Evolutionary conservation across 805 yeast species (phyloP).

Genomic region (Isabelozyma rhagii): DNA sequence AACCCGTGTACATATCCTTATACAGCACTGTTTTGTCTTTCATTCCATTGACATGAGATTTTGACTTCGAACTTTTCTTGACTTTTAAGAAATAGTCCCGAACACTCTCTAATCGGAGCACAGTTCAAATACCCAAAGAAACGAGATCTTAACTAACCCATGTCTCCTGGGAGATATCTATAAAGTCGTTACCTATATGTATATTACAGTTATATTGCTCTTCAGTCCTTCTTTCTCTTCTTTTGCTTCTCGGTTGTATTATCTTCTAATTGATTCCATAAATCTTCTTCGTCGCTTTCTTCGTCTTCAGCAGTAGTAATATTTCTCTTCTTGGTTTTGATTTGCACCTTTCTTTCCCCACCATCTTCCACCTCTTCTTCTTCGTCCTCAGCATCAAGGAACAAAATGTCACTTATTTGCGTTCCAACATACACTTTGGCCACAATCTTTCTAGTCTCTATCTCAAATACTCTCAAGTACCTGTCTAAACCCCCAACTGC

Average conservation of each 20-base stretch:
- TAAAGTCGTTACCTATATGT: background rate
- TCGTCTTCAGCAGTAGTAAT: constrained; percentile 15
- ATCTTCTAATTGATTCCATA: constrained; percentile 37
- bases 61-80: too few species aligned
- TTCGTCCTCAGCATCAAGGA: constrained; percentile 48
- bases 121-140: too few species aligned
- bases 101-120: too few species aligned
- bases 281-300: constrained; percentile 33
- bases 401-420: constrained; percentile 53
- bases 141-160: too few species aligned
- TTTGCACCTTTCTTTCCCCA: constrained; percentile 6
- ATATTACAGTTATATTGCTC: background rate
- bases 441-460: constrained; percentile 52
- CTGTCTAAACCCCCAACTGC: constrained; percentile 86
- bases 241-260: constrained; percentile 12
- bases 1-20: too few species aligned
- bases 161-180: too few species aligned
- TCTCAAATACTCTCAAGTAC: constrained; percentile 74
- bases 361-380: constrained; percentile 24
- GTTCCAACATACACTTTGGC: constrained; percentile 78
- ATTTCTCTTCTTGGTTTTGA: constrained; percentile 20
- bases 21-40: too few species aligned
- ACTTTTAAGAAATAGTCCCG: too few species aligned
- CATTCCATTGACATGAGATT: too few species aligned
- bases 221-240: constrained; percentile 21